Base-by-base conservation (phyloP, 2,329 filamentous ascomycete species). In the Fusarium sp. region DNA sequence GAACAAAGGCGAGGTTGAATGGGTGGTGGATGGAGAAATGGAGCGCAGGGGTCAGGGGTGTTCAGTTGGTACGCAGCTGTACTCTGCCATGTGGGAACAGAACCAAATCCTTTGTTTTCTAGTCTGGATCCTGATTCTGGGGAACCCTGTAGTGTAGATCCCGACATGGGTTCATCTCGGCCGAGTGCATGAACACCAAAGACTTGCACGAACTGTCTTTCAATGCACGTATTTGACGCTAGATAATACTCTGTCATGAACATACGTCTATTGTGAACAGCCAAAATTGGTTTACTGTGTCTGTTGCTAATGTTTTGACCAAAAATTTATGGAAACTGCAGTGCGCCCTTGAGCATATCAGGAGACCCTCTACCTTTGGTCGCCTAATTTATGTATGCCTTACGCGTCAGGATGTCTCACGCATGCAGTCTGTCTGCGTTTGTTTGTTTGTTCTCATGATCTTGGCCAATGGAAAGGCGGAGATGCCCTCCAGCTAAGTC, bases 81-180 rank as follows among this genome's bases (percentile, higher is more conserved):
- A n/a, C 15, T 45, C 42, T 21, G 21, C 11, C 33, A 58, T 28
- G 26, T 40, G 42, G 42, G 11, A 52, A 22, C 38, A 34, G 8
- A 19, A 19, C 28, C 43, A 46, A 19, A 26, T 28, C 34, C 36
- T 40, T 38, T 56, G 44, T 39, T 19, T 46, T 19, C 31, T 26
- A 36, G 57, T n/a, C 36, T 24, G 34, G 38, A 51, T 57, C 44
- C 17, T 34, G 21, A 26, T 50, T 24, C 47, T 22, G 51, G 44
- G 31, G 53, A 22, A 8, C 34, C 44, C 38, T 34, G 39, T 26
- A 58, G 28, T 33, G 50, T n/a, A 34, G 56, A 59, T 57, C 51
- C 34, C 17, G 26, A 46, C 56, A 39, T 50, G 54, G 46, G 17
- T 57, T 43, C 9, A 19, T 40, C 46, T 57, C 53, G 45, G 54